Evolutionary conservation across 208 protist genomes (phyloP).

Genomic region (Acanthamoeba culbertsoni): DNA sequence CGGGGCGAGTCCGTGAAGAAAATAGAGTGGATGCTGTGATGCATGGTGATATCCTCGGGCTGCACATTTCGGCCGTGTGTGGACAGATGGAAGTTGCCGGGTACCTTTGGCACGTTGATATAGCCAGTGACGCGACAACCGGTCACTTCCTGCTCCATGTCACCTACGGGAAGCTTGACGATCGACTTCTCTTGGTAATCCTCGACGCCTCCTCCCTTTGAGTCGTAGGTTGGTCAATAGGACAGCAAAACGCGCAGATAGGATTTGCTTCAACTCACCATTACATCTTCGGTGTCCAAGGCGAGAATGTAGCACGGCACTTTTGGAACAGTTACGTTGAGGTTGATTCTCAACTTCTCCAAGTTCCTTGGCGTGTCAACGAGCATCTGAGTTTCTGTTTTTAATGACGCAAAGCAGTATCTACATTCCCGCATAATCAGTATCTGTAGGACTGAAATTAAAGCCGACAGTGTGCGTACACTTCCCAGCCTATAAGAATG

Average conservation of each 20-base stretch:
- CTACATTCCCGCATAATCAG: not conserved
- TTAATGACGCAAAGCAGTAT: not conserved
- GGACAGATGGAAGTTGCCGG: slow-evolving; percentile 36
- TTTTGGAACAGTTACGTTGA: slow-evolving; percentile 4
- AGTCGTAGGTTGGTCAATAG: not conserved
- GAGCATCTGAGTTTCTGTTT: slow-evolving; percentile 17
- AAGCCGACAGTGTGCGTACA: not conserved
- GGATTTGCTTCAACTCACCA: not conserved
- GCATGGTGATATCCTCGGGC: slow-evolving; percentile 15
- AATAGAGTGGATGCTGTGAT: not conserved
- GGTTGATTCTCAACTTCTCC: slow-evolving; percentile 7
- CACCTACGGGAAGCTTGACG: not conserved
- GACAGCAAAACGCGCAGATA: not conserved
- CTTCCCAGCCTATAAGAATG: not conserved
- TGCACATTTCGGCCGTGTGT: not conserved
- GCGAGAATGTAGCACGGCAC: not conserved
- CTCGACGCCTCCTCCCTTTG: slow-evolving; percentile 15
- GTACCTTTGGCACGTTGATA: slow-evolving; percentile 49
- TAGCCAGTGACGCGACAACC: slow-evolving; percentile 16
- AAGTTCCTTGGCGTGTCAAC: slow-evolving; percentile 13
- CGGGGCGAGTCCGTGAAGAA: slow-evolving; percentile 27
- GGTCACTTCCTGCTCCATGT: not conserved
- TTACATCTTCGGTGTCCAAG: slow-evolving; percentile 13
- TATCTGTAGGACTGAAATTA: not conserved
- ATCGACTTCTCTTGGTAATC: slow-evolving; percentile 40